Evolutionary conservation across 805 yeast genomes (phyloP), one percentile per base, ranked within the genome.

Genomic region (Nakazawaea ishiwadae): DNA sequence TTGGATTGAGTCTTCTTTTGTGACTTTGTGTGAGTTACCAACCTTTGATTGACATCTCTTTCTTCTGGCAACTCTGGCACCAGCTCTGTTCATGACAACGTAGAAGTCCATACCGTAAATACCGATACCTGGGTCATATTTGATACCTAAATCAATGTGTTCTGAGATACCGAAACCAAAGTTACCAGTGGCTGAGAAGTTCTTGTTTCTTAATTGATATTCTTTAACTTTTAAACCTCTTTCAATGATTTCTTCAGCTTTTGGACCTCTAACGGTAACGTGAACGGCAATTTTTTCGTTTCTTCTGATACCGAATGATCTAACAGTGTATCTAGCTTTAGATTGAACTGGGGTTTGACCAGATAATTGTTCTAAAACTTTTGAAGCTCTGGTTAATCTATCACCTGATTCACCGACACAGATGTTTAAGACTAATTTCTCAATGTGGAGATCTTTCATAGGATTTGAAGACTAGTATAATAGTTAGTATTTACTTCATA

Each of bases 321-420:
- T 89, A 66, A 93, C 97, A 58, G 99, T 93, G 88, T 93, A 93
- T 81, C 99, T 87, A 65, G 99, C 99, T 84, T 93, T 93, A 63
- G 98, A 90, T 75, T 87, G 96, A 63, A 93, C 99, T 72, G 99
- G 99, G 65, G 99, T 93, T 80, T 93, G 99, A 90, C 99, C 99
- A 61, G 98, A 91, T 65, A 93, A 85, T 81, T 93, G 99, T 80
- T 93, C 99, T 69, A 93, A 82, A 66, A 93, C 99, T 83, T 93
- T 93, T 69, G 99, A 93, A 63, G 99, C 99, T 86, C 99, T 91
- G 80, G 99, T 93, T 74, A 93, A 88, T 84, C 98, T 86, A 77
- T 93, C 99, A 82, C 99, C 99, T 75, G 97, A 90, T 79, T 93
- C 99, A 80, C 99, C 99, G 74, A 93, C 99, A 76, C 96, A 90